These are phyloP conservation scores for Candida krabiensis DNA, from an alignment of 805 yeast genomes.

Conservation along the genomic window DNA sequence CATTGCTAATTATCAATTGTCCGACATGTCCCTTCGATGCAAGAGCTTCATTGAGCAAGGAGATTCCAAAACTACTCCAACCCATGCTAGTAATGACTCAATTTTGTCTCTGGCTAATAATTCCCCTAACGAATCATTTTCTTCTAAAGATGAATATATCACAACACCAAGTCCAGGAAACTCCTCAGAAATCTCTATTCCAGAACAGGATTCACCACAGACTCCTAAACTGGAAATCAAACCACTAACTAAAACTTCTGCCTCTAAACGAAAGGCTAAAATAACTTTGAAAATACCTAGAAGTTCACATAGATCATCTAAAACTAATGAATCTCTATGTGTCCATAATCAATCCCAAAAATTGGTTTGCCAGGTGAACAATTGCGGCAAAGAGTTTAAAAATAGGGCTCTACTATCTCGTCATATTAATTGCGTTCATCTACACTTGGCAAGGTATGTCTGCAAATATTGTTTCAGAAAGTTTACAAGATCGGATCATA, in stretches of 20 bases:
- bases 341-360: conserved; percentile 30
- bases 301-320: conserved; percentile 4
- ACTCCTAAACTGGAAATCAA: not conserved
- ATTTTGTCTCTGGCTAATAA: not conserved
- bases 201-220: not conserved
- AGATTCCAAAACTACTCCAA: not conserved
- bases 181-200: not conserved
- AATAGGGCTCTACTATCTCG: conserved; percentile 68
- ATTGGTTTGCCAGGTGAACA: conserved; percentile 35
- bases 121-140: not conserved
- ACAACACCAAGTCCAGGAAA: not conserved
- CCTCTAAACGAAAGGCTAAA: conserved; percentile 1
- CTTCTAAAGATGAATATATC: not conserved
- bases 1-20: not conserved
- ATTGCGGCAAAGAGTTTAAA: conserved; percentile 47
- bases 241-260: too few species aligned
- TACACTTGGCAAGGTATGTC: conserved; percentile 48
- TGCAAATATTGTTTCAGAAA: conserved; percentile 59
- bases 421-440: conserved; percentile 66
- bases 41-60: not conserved
- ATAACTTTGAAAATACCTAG: conserved; percentile 13
- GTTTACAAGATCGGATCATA: conserved; percentile 66
- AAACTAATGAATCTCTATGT: not conserved
- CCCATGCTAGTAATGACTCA: not conserved
- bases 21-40: not conserved